phyloP scores from a whole-genome alignment of 176 grass and related monocot genomes.

The Rhynchospora tenuis region DNA sequence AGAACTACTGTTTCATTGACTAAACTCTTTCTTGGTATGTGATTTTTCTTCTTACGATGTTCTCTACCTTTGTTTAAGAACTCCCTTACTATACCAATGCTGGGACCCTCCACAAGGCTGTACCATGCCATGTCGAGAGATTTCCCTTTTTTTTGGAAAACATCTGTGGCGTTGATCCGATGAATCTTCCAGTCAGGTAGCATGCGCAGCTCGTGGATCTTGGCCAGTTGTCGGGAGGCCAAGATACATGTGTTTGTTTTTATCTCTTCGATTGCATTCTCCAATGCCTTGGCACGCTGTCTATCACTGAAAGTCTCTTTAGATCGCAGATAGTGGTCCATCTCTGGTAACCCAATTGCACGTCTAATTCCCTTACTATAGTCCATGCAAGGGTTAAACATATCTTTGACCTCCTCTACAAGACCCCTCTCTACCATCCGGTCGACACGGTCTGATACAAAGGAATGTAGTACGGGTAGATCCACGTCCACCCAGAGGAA shows the following conservation, averaged over 20 bases:
- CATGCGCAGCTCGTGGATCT: conserved; percentile 32
- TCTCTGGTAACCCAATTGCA: conserved; percentile 33
- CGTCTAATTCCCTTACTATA: conserved; percentile 17
- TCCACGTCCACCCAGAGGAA: conserved; percentile 33
- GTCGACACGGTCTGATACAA: conserved; percentile 21
- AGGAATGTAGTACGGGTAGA: conserved; percentile 7
- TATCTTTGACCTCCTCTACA: conserved; percentile 18
- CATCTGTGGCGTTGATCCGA: conserved; percentile 33
- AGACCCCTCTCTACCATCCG: conserved; percentile 30
- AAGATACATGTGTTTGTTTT: conserved; percentile 49
- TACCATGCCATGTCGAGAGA: conserved; percentile 36
- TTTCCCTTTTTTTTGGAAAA: conserved; percentile 13
- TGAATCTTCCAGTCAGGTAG: conserved; percentile 30
- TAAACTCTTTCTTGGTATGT: background rate
- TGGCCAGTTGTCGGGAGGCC: conserved; percentile 32
- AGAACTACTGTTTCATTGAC: background rate
- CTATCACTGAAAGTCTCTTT: background rate
- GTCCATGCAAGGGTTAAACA: conserved; percentile 8
- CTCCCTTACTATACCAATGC: conserved; percentile 24
- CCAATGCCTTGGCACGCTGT: conserved; percentile 9
- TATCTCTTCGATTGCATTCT: conserved; percentile 23
- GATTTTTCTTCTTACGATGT: background rate
- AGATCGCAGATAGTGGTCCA: conserved; percentile 36
- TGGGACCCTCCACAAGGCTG: conserved; percentile 28
- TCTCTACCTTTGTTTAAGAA: conserved; percentile 26